These are phyloP conservation scores for Zygoascus ofunaensis DNA, from an alignment of 805 yeast genomes.

Conservation along the genomic window DNA sequence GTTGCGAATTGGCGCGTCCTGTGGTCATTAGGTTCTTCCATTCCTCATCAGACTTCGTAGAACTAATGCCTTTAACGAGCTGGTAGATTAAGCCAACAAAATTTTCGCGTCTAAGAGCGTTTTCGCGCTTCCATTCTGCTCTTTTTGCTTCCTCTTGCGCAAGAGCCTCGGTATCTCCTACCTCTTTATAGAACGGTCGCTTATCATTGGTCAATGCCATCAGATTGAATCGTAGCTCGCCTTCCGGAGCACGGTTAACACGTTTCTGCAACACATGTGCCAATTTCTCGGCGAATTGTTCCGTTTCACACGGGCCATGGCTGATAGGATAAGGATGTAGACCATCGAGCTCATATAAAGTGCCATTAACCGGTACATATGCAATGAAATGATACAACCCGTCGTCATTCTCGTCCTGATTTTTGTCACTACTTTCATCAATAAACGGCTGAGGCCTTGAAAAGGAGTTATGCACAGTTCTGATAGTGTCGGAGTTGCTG, in stretches of 20 bases:
- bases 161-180: slow-evolving; percentile 35
- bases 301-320: slow-evolving; percentile 38
- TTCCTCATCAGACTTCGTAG: slow-evolving; percentile 14
- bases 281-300: slow-evolving; percentile 35
- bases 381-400: slow-evolving; percentile 56
- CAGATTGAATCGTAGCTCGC: slow-evolving; percentile 49
- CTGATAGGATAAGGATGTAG: slow-evolving; percentile 45
- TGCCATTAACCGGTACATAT: slow-evolving; percentile 37
- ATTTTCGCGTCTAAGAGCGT: slow-evolving; percentile 45
- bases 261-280: slow-evolving; percentile 40
- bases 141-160: slow-evolving; percentile 40
- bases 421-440: slow-evolving; percentile 30
- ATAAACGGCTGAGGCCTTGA: slow-evolving; percentile 44
- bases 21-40: slow-evolving; percentile 11
- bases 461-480: slow-evolving; percentile 54
- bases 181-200: slow-evolving; percentile 30
- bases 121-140: slow-evolving; percentile 45
- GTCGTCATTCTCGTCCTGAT: slow-evolving; percentile 36
- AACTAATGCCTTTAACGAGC: slow-evolving; percentile 36
- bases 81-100: slow-evolving; percentile 43
- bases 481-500: slow-evolving; percentile 47
- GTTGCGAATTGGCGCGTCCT: slow-evolving; percentile 6
- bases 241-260: slow-evolving; percentile 36
- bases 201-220: slow-evolving; percentile 46
- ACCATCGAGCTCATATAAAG: slow-evolving; percentile 56